phyloP scores from a whole-genome alignment of 257 asterid genomes.

The Nicotiana noctiflora region DNA sequence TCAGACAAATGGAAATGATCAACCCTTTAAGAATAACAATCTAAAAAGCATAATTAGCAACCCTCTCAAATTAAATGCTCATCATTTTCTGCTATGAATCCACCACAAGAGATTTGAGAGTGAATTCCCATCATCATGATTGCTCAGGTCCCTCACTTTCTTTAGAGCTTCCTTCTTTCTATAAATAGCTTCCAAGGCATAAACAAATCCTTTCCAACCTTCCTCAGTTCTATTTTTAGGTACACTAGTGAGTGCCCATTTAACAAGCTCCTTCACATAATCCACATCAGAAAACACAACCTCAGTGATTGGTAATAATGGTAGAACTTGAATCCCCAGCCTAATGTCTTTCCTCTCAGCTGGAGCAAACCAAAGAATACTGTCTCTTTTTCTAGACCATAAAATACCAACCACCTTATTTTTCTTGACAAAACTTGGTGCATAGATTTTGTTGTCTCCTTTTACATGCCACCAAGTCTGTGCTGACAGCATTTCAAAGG shows the following conservation, averaged over 20 bases:
- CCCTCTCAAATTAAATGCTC: not conserved
- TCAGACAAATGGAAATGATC: not conserved
- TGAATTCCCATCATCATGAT: conserved; percentile 80
- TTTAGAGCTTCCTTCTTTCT: conserved; percentile 44
- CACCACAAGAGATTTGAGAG: conserved; percentile 85
- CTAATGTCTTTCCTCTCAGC: conserved; percentile 69
- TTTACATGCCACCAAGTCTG: conserved; percentile 90
- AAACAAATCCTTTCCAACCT: conserved; percentile 91
- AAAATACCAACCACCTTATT: conserved; percentile 81
- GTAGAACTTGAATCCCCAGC: conserved; percentile 76
- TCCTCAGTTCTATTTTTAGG: conserved; percentile 64
- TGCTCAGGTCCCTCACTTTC: conserved; percentile 38
- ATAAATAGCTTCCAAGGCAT: conserved; percentile 70
- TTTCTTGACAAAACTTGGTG: conserved; percentile 43
- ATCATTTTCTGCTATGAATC: conserved; percentile 65
- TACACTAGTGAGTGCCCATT: conserved; percentile 68
- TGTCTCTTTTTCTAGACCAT: conserved; percentile 84
- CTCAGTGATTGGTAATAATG: conserved; percentile 74
- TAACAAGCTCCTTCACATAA: conserved; percentile 57
- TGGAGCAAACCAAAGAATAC: conserved; percentile 91
- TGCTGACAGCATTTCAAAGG: conserved; percentile 71
- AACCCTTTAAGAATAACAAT: not conserved
- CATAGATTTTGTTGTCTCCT: conserved; percentile 40
- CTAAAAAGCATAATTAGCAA: not conserved
- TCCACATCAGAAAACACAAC: conserved; percentile 54